These are phyloP conservation scores for Heliosperma pusillum DNA, from an alignment of 148 eudicot species.

Conservation along the genomic window DNA sequence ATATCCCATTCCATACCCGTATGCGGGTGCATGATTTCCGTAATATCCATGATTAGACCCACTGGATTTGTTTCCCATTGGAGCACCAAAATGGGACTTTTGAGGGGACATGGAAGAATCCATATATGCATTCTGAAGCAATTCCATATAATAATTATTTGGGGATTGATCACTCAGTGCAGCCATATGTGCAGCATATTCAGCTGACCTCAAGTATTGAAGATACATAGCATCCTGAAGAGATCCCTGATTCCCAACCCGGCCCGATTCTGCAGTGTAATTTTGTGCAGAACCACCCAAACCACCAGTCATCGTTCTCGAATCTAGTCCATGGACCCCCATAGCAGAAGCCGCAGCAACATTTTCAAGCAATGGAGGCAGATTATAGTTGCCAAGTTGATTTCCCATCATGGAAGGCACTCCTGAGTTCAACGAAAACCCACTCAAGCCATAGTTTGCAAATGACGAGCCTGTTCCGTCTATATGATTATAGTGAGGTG, in stretches of 20 bases:
- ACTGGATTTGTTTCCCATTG: constrained; percentile 43
- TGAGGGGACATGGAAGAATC: constrained; percentile 63
- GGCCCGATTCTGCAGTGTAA: constrained; percentile 36
- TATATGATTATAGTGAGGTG: constrained; percentile 57
- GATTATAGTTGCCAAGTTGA: constrained; percentile 57
- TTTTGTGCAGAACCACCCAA: constrained; percentile 40
- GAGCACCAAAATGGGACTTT: constrained; percentile 57
- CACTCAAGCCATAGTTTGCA: constrained; percentile 57
- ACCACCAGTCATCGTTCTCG: constrained; percentile 50
- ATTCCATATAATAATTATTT: constrained; percentile 55
- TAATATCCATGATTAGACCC: constrained; percentile 33
- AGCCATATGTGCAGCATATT: constrained; percentile 69
- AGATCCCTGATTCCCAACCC: constrained; percentile 33
- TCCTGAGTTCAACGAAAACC: constrained; percentile 60
- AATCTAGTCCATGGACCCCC: constrained; percentile 59
- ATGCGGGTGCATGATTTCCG: constrained; percentile 42
- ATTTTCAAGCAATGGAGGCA: constrained; percentile 80
- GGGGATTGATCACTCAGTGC: constrained; percentile 59
- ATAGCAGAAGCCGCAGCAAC: constrained; percentile 73
- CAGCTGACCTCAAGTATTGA: constrained; percentile 65
- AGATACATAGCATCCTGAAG: constrained; percentile 67
- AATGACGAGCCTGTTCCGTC: constrained; percentile 56
- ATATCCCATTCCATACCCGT: constrained; percentile 80
- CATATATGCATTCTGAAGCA: constrained; percentile 74
- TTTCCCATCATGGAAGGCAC: constrained; percentile 58